Evolutionary conservation across 495 filamentous ascomycete species (phyloP), one percentile per base, ranked within the genome.

Genomic region (Recurvomyces mirabilis): DNA sequence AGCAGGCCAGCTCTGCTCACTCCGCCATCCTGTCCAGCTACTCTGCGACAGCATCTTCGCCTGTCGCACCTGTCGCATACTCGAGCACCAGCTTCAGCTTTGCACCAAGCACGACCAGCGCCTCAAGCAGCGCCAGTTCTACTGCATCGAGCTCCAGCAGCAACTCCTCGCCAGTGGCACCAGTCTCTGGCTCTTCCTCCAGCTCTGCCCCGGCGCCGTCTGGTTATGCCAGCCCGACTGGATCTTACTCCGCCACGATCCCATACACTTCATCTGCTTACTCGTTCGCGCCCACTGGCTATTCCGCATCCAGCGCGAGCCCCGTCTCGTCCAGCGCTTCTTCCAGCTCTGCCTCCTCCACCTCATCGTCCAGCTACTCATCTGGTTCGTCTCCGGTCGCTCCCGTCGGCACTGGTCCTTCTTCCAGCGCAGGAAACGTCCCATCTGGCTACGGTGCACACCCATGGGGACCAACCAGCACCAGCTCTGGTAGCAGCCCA

Each of bases 221-320:
- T 32, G 39, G 39, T 12, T 39, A 39, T 20, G 10, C 6, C 12
- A 4, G 15, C 6, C 12, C 22, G 13, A 5, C 39, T 30, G 22
- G 5, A 13, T 42, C 7, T 13, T 29, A 29, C 25, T 10, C 37
- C 22, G 5, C 38, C 5, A 15, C 40, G 17, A n/a, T 7, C 43
- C n/a, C 45, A 1, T 47, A 22, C 36, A 33, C 19, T 9, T 23
- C 45, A 10, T 21, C 36, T 4, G 40, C 45, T 3, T 47, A 20
- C 45, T 29, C 20, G 23, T 47, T 24, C 35, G 19, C 24, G 37
- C 45, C 45, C 14, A 32, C 37, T 19, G 45, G 36, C 36, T 47
- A 40, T 26, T 24, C 19, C 19, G 17, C 43, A 32, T 31, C 25
- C 37, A 37, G 34, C 34, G 17, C 34, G 17, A 3, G 34, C 34